Conservation (phyloP, 495 filamentous ascomycete species). For the Endocarpon pusillum region DNA sequence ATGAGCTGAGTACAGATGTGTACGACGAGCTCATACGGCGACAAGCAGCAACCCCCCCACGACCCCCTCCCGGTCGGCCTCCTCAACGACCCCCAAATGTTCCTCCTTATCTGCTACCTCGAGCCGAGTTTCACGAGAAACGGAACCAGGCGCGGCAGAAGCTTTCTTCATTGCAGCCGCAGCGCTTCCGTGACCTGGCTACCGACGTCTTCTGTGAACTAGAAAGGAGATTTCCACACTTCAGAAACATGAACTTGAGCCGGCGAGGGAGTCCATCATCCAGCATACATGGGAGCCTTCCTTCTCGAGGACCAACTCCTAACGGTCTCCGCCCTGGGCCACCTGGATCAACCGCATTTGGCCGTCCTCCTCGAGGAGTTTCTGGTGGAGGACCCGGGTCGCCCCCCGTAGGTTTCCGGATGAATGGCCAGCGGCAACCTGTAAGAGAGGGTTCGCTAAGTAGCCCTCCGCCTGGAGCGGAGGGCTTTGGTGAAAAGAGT, state of each 20-base stretch:
- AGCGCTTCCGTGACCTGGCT: conserved; percentile 75
- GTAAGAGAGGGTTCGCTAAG: no score
- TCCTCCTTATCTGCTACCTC: conserved; percentile 61
- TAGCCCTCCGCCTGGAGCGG: conserved; percentile 26
- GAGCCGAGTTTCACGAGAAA: conserved; percentile 83
- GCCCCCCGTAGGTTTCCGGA: neutral
- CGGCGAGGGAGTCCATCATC: conserved; percentile 53
- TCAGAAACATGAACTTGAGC: conserved; percentile 47
- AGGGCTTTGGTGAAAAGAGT: conserved; percentile 14
- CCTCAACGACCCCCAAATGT: conserved; percentile 30
- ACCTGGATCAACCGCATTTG: conserved; percentile 15
- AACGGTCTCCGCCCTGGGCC: conserved; percentile 25
- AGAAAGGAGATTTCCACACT: conserved; percentile 75
- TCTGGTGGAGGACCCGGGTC: conserved; percentile 24
- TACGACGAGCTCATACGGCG: conserved; percentile 87
- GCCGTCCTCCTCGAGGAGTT: conserved; percentile 24
- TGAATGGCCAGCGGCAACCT: no score
- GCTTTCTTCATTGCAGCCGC: conserved; percentile 67
- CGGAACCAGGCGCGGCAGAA: conserved; percentile 92
- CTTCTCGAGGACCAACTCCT: conserved; percentile 37
- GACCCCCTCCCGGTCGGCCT: conserved; percentile 32
- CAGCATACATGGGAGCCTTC: conserved; percentile 32
- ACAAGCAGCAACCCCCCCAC: conserved; percentile 40
- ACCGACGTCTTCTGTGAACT: conserved; percentile 93
- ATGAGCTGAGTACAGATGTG: conserved; percentile 92